Conservation (phyloP, 768 basidiomycete species). For the Termitomyces sp. region DNA sequence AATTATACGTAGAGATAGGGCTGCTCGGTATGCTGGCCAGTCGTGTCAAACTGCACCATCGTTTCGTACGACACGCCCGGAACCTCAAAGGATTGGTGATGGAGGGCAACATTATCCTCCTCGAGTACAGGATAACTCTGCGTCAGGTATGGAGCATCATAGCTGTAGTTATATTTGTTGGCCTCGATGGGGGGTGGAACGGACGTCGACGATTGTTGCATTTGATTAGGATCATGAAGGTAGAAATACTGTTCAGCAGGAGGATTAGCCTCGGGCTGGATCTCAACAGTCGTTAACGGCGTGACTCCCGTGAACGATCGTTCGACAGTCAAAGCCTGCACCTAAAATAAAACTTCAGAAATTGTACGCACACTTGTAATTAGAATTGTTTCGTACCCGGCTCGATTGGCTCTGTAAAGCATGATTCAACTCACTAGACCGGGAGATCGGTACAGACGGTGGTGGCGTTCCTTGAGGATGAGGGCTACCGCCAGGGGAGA, state of each 20-base stretch:
- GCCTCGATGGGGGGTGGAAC: slow-evolving; percentile 5
- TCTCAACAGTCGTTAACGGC: slow-evolving; percentile 1
- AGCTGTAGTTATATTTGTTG: slow-evolving; percentile 13
- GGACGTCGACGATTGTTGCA: slow-evolving; percentile 2
- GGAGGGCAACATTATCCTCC: slow-evolving; percentile 7
- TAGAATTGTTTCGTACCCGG: slow-evolving; percentile 15
- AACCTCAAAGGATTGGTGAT: slow-evolving; percentile 12
- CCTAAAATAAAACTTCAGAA: background rate
- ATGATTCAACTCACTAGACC: slow-evolving; percentile 30
- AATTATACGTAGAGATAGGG: slow-evolving; percentile 5
- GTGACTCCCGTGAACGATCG: slow-evolving; percentile 1
- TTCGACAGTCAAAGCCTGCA: background rate
- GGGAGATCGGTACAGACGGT: slow-evolving; percentile 23
- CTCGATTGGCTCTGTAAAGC: slow-evolving; percentile 27
- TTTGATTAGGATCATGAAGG: slow-evolving; percentile 7
- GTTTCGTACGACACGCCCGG: slow-evolving; percentile 8
- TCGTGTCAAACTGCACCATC: slow-evolving; percentile 6
- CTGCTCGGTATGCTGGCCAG: slow-evolving; percentile 7
- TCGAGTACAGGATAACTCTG: slow-evolving; percentile 15
- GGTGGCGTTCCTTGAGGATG: slow-evolving; percentile 12
- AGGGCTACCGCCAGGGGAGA: slow-evolving; percentile 35
- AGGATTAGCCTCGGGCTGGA: slow-evolving; percentile 1
- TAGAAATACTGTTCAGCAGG: slow-evolving; percentile 13
- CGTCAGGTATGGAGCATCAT: slow-evolving; percentile 9
- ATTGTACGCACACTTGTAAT: background rate